phyloP scores from a whole-genome alignment of 2,329 filamentous ascomycete species.

The Metarhizium rileyi region DNA sequence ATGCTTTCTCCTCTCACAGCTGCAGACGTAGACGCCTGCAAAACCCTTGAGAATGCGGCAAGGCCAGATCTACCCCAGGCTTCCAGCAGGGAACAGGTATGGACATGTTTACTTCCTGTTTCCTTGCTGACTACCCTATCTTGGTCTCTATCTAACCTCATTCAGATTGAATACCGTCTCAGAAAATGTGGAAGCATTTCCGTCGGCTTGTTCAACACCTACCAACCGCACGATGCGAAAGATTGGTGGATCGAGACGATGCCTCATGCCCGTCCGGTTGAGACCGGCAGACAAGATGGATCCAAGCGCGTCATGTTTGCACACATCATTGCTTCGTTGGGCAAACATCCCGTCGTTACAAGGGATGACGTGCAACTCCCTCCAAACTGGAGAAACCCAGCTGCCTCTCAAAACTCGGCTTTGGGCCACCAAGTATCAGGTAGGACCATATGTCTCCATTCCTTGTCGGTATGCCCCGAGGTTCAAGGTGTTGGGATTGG shows the following conservation, averaged over 20 bases:
- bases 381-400: slow-evolving; percentile 50
- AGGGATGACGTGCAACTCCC: slow-evolving; percentile 60
- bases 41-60: slow-evolving; percentile 24
- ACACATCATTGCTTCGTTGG: slow-evolving; percentile 69
- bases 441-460: slow-evolving; percentile 71
- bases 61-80: slow-evolving; percentile 39
- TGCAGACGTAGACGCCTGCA: slow-evolving; percentile 51
- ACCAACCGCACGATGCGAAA: slow-evolving; percentile 34
- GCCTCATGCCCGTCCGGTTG: slow-evolving; percentile 42
- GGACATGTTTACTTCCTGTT: slow-evolving; percentile 8
- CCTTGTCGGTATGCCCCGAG: slow-evolving; percentile 66
- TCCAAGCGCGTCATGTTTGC: slow-evolving; percentile 54
- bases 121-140: not conserved
- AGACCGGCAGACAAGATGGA: slow-evolving; percentile 30
- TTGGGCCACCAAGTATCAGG: slow-evolving; percentile 63
- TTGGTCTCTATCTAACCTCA: slow-evolving; percentile 1
- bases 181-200: slow-evolving; percentile 48
- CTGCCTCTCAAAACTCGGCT: slow-evolving; percentile 27
- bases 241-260: slow-evolving; percentile 42
- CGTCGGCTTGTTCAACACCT: slow-evolving; percentile 69
- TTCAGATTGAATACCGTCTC: slow-evolving; percentile 16
- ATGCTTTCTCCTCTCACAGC: slow-evolving; percentile 58
- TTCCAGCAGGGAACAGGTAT: slow-evolving; percentile 46
- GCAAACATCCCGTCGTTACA: slow-evolving; percentile 46
- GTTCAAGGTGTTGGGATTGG: slow-evolving; percentile 68